Evolutionary conservation across 1,139 yeast genomes (phyloP), one percentile per base, ranked within the genome.

Genomic region (Blastobotrys proliferans): DNA sequence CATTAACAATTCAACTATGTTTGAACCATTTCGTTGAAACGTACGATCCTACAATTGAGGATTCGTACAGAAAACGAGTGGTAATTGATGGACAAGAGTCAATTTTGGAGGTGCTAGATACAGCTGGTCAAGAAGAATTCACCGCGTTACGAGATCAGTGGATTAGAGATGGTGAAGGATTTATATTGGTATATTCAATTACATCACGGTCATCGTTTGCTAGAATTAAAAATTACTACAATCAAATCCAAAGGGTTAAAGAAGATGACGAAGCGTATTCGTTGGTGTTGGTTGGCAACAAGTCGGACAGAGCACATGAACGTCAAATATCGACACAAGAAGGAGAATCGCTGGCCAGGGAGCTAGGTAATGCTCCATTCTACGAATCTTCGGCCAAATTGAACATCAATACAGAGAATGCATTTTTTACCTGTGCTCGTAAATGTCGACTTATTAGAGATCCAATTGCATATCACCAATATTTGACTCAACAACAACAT

Each of bases 81-180:
- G 92, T 86, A 59, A 83, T 92, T 40, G 97, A 92, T 65, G 95
- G 94, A 37, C 79, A 94, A 57, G 84, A 92, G 4, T 86, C 95
- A 57, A 90, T 87, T 54, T 73, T 92, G 52, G 97, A 92, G 66
- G 87, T 92, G 43, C 76, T 92, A 62, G 98, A 92, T 65, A 92
- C 98, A 33, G 97, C 98, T 13, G 98, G 98, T 35, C 97, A 90
- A 70, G 98, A 92, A 66, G 97, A 92, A 66, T 92, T 88, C 65
- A 80, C 90, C 45, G 95, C 97, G 24, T 83, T 92, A 92, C 76
- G 97, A 58, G 97, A 92, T 66, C 94, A 68, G 50, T 69, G 94
- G 68, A 92, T 92, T 81, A 76, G 95, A 51, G 86, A 94, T 14
- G 97, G 97, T 38, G 95, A 88, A 64, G 95, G 95, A 4, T 86